Conservation (phyloP, 495 filamentous ascomycete species). For the Penicillium herquei region DNA sequence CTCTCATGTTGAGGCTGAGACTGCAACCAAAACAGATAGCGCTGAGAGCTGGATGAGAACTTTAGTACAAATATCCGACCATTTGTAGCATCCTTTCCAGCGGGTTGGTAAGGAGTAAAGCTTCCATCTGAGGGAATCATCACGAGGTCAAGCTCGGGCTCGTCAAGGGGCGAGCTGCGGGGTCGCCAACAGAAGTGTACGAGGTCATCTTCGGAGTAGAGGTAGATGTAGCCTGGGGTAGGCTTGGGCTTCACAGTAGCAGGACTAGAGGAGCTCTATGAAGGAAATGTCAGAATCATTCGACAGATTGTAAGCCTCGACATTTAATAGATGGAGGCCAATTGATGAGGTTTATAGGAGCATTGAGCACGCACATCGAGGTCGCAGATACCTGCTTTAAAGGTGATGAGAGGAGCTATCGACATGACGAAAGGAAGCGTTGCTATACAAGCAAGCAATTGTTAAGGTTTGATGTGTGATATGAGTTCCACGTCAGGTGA, state of each 20-base stretch:
- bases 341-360: constrained; percentile 2
- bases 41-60: constrained; percentile 87
- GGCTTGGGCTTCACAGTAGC: constrained; percentile 65
- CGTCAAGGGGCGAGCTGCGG: constrained; percentile 56
- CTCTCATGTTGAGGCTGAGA: constrained; percentile 73
- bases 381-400: constrained; percentile 94
- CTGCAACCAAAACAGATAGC: constrained; percentile 96
- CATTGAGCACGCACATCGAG: constrained; percentile 62
- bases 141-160: constrained; percentile 78
- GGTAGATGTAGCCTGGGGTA: constrained; percentile 85
- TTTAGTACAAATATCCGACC: constrained; percentile 92
- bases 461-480: neutral
- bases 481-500: constrained; percentile 11
- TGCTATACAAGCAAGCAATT: constrained; percentile 2
- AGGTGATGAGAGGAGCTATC: constrained; percentile 82
- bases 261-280: constrained; percentile 57
- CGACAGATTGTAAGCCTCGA: neutral
- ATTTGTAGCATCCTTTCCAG: constrained; percentile 65
- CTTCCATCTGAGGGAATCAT: constrained; percentile 88
- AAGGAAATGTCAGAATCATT: constrained; percentile 7
- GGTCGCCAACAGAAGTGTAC: constrained; percentile 96
- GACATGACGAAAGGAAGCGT: constrained; percentile 55
- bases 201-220: constrained; percentile 92
- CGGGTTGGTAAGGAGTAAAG: constrained; percentile 74
- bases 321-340: neutral